A percentile compares a stretch with the other conserved stretches of the same genome.
These are phyloP conservation scores for Fraxinus floribunda DNA, from an alignment of 305 asterid genomes.

Conservation along the genomic window DNA sequence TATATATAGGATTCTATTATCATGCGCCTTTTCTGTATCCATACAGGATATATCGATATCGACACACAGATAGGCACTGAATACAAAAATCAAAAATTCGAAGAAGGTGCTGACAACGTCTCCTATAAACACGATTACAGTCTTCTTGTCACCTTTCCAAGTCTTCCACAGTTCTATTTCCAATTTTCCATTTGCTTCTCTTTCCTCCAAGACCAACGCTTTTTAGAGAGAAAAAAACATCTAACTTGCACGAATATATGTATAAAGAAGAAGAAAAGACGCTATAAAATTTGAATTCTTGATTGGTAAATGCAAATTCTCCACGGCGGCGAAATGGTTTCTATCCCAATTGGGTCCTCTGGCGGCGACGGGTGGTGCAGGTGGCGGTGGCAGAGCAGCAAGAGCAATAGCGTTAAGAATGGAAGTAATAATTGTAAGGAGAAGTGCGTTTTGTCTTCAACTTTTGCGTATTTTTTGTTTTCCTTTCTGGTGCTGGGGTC, in stretches of 20 bases:
- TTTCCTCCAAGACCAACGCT: background rate
- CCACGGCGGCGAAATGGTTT: conserved; percentile 38
- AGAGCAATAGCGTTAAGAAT: conserved; percentile 14
- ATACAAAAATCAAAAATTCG: conserved; percentile 5
- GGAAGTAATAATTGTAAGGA: conserved; percentile 28
- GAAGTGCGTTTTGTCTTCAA: conserved; percentile 44
- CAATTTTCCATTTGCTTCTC: background rate
- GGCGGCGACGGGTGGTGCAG: conserved; percentile 35
- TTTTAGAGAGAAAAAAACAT: background rate
- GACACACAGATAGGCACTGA: conserved; percentile 10
- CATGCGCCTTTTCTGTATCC: background rate
- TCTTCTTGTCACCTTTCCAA: conserved; percentile 18
- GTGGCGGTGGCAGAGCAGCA: conserved; percentile 28
- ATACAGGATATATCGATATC: background rate
- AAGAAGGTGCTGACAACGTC: conserved; percentile 8
- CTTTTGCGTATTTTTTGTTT: conserved; percentile 58
- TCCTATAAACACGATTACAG: background rate
- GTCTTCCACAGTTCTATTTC: background rate
- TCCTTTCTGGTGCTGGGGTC: conserved; percentile 59
- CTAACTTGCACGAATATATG: background rate
- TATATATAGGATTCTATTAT: background rate
- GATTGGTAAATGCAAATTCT: background rate
- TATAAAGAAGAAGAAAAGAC: background rate
- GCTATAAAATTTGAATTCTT: background rate
- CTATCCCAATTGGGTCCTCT: conserved; percentile 35